Conservation (phyloP, 345 rosid genomes). For the Dipteronia dyeriana region DNA sequence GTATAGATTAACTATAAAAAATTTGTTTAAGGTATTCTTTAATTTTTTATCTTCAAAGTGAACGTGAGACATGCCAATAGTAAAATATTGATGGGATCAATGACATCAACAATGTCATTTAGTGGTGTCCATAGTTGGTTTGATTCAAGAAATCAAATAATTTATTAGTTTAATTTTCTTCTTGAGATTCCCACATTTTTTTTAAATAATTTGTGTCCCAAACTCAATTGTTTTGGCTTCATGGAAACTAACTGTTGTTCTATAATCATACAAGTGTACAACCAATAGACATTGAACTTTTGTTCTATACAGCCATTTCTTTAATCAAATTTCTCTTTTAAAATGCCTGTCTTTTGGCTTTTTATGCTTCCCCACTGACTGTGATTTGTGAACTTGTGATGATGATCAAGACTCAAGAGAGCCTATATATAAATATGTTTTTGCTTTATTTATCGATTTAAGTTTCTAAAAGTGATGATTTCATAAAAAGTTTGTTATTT, state of each 20-base stretch:
- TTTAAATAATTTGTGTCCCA: no score
- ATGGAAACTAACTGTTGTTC: no score
- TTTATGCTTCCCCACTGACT: no score
- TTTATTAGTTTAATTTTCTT: not conserved
- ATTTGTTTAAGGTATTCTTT: not conserved
- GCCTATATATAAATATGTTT: not conserved
- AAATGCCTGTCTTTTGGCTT: not conserved
- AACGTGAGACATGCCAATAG: not conserved
- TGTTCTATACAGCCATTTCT: not conserved
- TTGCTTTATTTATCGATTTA: not conserved
- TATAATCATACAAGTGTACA: no score
- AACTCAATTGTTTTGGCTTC: no score
- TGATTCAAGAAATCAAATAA: not conserved
- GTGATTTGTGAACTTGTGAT: no score
- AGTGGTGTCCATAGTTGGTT: not conserved
- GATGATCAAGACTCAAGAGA: no score
- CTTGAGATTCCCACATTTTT: conserved; percentile 3
- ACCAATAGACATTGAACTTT: not conserved
- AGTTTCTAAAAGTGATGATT: not conserved
- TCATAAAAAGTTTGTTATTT: no score
- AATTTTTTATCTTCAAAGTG: not conserved
- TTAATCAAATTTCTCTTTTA: not conserved
- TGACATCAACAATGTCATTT: not conserved
- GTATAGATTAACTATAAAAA: no score
- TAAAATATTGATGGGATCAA: not conserved